phyloP scores from a whole-genome alignment of 2,329 filamentous ascomycete species.

The Nemania abortiva region DNA sequence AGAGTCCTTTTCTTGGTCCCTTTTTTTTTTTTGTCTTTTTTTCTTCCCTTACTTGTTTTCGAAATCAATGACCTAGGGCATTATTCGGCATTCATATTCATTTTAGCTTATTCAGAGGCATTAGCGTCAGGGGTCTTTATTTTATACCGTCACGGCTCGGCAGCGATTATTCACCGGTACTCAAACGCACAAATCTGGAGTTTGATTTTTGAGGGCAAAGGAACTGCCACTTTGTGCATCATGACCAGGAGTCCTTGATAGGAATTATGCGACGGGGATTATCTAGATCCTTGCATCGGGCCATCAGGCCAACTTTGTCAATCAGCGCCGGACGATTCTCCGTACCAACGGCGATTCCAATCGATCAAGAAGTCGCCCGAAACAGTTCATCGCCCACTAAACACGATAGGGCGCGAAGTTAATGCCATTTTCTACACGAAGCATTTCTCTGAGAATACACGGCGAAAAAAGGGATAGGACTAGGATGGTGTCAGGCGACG shows the following conservation, averaged over 20 bases:
- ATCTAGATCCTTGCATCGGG: slow-evolving; percentile 26
- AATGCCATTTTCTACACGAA: slow-evolving; percentile 32
- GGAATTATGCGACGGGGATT: slow-evolving; percentile 27
- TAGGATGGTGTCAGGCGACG: slow-evolving; percentile 28
- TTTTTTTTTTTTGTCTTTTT: not conserved
- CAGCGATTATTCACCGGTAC: slow-evolving; percentile 38
- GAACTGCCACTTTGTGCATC: slow-evolving; percentile 26
- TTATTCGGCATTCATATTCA: slow-evolving; percentile 49
- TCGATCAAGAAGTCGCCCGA: slow-evolving; percentile 23
- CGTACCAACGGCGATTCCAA: slow-evolving; percentile 26
- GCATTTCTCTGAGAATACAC: slow-evolving; percentile 32
- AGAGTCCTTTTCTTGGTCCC: slow-evolving; percentile 42
- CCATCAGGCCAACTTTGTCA: slow-evolving; percentile 28
- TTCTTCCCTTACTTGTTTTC: too few species aligned
- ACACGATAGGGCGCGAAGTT: slow-evolving; percentile 16
- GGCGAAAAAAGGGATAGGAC: slow-evolving; percentile 33
- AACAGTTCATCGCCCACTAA: slow-evolving; percentile 12
- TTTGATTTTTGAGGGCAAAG: slow-evolving; percentile 37
- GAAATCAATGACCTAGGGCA: slow-evolving; percentile 48
- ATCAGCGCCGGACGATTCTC: slow-evolving; percentile 26
- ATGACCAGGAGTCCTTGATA: slow-evolving; percentile 24
- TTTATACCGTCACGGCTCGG: slow-evolving; percentile 37
- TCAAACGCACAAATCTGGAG: slow-evolving; percentile 36
- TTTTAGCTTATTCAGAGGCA: slow-evolving; percentile 44
- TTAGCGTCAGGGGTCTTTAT: slow-evolving; percentile 48